Percentiles rank a stretch among this genome's conserved stretches.
Conservation (phyloP, 1,139 yeast genomes). For the Kodamaea plutei region DNA sequence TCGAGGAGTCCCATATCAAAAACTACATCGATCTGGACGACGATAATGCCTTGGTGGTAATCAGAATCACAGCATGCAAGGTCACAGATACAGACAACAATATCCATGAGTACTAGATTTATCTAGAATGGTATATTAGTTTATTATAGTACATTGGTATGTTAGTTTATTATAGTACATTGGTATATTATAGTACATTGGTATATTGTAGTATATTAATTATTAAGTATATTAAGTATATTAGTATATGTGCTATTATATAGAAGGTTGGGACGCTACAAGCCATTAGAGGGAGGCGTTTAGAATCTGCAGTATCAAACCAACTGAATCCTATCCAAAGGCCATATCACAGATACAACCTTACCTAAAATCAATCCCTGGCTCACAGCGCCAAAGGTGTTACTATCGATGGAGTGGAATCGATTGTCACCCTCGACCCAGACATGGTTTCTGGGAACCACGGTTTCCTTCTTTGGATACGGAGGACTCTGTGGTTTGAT, state of each 20-base stretch:
- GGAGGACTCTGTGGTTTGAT: slow-evolving; percentile 49
- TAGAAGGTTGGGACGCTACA: too few relatives aligned
- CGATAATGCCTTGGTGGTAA: slow-evolving; percentile 60
- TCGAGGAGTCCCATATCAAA: slow-evolving; percentile 63
- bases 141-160: neutral
- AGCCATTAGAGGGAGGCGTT: too few relatives aligned
- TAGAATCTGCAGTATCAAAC: too few relatives aligned
- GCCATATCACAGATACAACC: slow-evolving; percentile 65
- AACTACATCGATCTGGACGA: slow-evolving; percentile 42
- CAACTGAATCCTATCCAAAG: slow-evolving; percentile 57
- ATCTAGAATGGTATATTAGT: too few relatives aligned
- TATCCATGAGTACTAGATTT: slow-evolving; percentile 40
- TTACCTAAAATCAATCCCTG: slow-evolving; percentile 74
- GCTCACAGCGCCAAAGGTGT: slow-evolving; percentile 81
- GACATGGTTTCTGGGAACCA: slow-evolving; percentile 72
- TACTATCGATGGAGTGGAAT: slow-evolving; percentile 80
- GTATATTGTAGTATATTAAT: too few relatives aligned
- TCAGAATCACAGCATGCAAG: slow-evolving; percentile 61
- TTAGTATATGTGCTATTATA: too few relatives aligned
- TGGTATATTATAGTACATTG: too few relatives aligned
- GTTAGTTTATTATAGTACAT: too few relatives aligned
- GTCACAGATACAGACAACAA: slow-evolving; percentile 81
- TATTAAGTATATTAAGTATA: too few relatives aligned
- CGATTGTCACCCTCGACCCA: slow-evolving; percentile 95
- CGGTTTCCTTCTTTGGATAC: slow-evolving; percentile 59